Evolutionary conservation across 352 stramenopile genomes (phyloP).

Genomic region (Phytopythium aichiense): DNA sequence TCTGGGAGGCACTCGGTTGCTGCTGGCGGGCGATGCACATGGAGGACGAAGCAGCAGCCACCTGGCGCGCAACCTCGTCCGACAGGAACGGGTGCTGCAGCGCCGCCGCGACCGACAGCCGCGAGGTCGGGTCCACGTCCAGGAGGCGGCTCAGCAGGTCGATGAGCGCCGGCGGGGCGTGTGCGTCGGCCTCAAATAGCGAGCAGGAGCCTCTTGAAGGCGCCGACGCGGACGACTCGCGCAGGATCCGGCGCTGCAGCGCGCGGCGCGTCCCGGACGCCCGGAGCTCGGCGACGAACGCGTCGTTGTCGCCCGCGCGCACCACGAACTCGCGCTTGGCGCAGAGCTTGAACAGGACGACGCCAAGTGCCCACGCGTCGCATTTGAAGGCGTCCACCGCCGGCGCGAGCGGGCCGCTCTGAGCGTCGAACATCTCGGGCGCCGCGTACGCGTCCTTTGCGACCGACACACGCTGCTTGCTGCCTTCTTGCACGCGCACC

Average conservation of each 20-base stretch:
- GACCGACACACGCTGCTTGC: constrained; percentile 21
- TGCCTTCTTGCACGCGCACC: constrained; percentile 21
- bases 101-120: constrained; percentile 44
- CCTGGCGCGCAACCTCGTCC: constrained; percentile 8
- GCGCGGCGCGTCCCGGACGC: constrained; percentile 16
- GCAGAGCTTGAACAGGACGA: constrained; percentile 64
- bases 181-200: constrained; percentile 12
- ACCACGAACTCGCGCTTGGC: constrained; percentile 57
- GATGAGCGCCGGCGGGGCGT: constrained; percentile 22
- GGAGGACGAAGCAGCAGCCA: not conserved
- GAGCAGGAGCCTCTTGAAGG: not conserved
- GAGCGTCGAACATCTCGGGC: constrained; percentile 43
- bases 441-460: constrained; percentile 69
- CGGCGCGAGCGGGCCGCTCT: not conserved
- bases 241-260: constrained; percentile 16
- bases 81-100: constrained; percentile 54
- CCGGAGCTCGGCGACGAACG: constrained; percentile 42
- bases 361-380: constrained; percentile 68
- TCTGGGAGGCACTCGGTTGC: constrained; percentile 15
- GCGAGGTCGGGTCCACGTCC: constrained; percentile 34
- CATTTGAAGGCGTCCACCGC: constrained; percentile 44
- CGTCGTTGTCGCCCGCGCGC: constrained; percentile 42
- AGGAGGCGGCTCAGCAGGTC: constrained; percentile 52
- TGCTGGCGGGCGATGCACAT: not conserved
- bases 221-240: not conserved